These are phyloP conservation scores for Neobulgaria alba DNA, from an alignment of 2,329 filamentous ascomycete species.

Conservation along the genomic window DNA sequence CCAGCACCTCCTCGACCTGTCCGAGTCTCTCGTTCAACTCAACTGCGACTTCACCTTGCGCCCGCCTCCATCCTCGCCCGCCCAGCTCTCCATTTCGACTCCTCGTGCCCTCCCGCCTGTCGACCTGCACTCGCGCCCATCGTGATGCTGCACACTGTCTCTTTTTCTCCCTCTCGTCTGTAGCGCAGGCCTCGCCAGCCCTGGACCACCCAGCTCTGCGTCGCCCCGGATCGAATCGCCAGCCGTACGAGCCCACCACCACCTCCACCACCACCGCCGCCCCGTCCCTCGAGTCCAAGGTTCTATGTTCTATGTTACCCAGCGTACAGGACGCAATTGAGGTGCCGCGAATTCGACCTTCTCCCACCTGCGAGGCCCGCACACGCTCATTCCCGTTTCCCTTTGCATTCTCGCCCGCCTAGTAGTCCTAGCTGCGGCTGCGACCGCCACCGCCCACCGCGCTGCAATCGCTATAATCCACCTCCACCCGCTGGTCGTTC, in stretches of 20 bases:
- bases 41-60: background rate
- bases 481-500: too few species aligned
- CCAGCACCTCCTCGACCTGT: background rate
- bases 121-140: background rate
- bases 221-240: too few species aligned
- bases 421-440: background rate
- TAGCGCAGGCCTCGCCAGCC: slow-evolving; percentile 12
- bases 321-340: slow-evolving; percentile 1
- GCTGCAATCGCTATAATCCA: background rate
- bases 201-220: too few species aligned
- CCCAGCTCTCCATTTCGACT: background rate
- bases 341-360: background rate
- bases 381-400: background rate
- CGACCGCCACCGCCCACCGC: background rate
- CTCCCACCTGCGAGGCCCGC: background rate
- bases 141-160: too few species aligned
- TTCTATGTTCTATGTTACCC: slow-evolving; percentile 8
- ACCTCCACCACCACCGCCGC: too few species aligned
- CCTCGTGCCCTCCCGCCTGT: background rate
- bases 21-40: background rate
- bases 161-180: slow-evolving; percentile 1
- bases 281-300: slow-evolving; percentile 9
- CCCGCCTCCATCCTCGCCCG: background rate
- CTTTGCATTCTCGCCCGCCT: background rate
- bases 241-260: too few species aligned